Evolutionary conservation across 75 land plant genomes (phyloP), one percentile per base, ranked within the genome.

Genomic region (Azolla pinnata): DNA sequence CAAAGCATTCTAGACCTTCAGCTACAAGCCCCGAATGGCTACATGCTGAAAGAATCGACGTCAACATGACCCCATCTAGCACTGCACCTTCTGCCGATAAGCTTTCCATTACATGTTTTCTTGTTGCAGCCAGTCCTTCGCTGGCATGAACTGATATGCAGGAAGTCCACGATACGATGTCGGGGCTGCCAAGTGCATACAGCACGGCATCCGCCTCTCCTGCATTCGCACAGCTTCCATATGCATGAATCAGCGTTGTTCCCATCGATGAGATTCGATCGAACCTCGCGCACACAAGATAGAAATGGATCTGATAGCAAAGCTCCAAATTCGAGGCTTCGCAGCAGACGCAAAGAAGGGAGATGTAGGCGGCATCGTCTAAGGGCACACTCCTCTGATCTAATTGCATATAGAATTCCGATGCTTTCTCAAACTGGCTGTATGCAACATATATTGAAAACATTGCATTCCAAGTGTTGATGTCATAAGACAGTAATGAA

Each of bases 1-100:
- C 3, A 26, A 52, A 52, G 27, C 10, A 52, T 29, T 52, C 54
- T 12, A 52, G 29, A 26, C 54, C 54, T 26, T 52, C 29, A 27
- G 10, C 54, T 12, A 52, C 29, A 52, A 52, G 54, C 1, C 54
- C 54, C 1, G 29, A 10, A 52, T 52, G 54, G 24, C 54, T 52
- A 14, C 54, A 52, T 4, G 54, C 54, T 2, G 54, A 52, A 14
- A 52, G 54, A 52, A 52, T 2, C 54, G 28, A 24, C 24, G 29
- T 24, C 16, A 52, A 52, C 29, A 27, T 19, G 3, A 23, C 25
- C 10, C 54, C 29, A 52, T 52, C 54, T 25, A 29, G 54, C 24
- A 25, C 14, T 16, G 27, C 27, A 3, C 54, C 54, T 25, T 26
- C 54, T 25, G 27, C 5, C 24, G 16, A 9, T 2, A 52, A 12